Percentiles rank a stretch among this genome's conserved stretches.
Conservation (phyloP, 2,329 filamentous ascomycete genomes). For the Berkeleyomyces basicola region DNA sequence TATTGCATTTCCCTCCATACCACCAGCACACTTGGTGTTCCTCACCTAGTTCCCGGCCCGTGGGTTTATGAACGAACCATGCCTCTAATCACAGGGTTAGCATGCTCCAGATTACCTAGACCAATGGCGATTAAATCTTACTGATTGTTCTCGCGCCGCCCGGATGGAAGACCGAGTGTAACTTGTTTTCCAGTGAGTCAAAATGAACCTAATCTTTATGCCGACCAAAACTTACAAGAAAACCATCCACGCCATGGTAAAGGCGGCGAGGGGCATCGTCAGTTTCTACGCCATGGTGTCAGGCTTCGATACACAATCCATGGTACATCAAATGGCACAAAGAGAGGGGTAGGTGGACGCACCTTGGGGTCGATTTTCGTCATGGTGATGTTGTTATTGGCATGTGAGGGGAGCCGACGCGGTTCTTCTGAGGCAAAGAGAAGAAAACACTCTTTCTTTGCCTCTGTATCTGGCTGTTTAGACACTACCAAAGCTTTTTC, state of each 20-base stretch:
- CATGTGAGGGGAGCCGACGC: neutral
- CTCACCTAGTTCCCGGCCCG: slow-evolving; percentile 2
- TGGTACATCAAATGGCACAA: neutral
- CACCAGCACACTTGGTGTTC: neutral
- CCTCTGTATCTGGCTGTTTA: neutral
- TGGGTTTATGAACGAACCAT: neutral
- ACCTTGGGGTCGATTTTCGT: slow-evolving; percentile 14
- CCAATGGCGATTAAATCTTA: slow-evolving; percentile 14
- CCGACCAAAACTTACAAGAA: slow-evolving; percentile 24
- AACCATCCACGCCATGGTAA: slow-evolving; percentile 36
- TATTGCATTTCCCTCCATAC: neutral
- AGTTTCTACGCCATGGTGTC: slow-evolving; percentile 16
- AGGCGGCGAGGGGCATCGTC: slow-evolving; percentile 34
- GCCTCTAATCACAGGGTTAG: slow-evolving; percentile 7
- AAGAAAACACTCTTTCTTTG: neutral
- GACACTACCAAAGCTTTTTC: neutral
- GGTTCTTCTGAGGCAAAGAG: neutral
- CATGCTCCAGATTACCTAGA: no score
- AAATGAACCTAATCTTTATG: neutral
- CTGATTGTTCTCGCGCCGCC: slow-evolving; percentile 22
- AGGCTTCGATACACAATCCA: slow-evolving; percentile 4
- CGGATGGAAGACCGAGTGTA: slow-evolving; percentile 28
- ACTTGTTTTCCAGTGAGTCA: slow-evolving; percentile 15
- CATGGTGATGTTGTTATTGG: slow-evolving; percentile 4
- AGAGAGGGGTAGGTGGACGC: neutral